Percentiles rank a stretch among this genome's conserved stretches.
Conservation (phyloP, 768 basidiomycete species). For the Amanita inopinata region DNA sequence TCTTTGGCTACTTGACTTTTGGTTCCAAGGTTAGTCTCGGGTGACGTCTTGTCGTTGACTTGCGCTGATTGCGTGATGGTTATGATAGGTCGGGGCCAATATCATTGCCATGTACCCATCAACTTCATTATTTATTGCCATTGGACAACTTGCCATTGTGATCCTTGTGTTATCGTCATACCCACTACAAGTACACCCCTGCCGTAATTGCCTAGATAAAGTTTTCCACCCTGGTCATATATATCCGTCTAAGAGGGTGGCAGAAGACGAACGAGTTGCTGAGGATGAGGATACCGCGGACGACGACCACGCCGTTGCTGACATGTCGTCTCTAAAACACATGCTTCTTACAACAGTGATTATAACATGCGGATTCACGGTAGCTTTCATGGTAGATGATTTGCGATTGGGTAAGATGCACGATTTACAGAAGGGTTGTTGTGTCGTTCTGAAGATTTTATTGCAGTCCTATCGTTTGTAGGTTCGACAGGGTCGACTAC, state of each 20-base stretch:
- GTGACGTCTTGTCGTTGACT: no score
- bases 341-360: constrained; percentile 59
- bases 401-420: constrained; percentile 57
- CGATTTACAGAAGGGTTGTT: not conserved
- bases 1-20: constrained; percentile 91
- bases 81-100: constrained; percentile 70
- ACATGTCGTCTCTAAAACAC: constrained; percentile 65
- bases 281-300: constrained; percentile 36
- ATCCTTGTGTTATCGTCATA: constrained; percentile 87
- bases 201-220: constrained; percentile 86
- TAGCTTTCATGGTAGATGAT: constrained; percentile 74
- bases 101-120: constrained; percentile 93
- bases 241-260: constrained; percentile 19
- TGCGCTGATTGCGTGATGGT: no score
- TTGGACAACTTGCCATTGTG: constrained; percentile 90
- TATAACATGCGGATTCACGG: constrained; percentile 51
- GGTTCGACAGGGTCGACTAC: constrained; percentile 96
- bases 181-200: constrained; percentile 91
- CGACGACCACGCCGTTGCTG: constrained; percentile 44
- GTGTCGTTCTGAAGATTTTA: not conserved
- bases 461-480: constrained; percentile 84
- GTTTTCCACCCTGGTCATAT: constrained; percentile 49
- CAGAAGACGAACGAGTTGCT: constrained; percentile 27
- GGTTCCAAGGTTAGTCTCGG: constrained; percentile 57
- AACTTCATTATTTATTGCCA: constrained; percentile 84